Base-by-base conservation (phyloP, 2,329 filamentous ascomycete species). In the Penicillium sp. region DNA sequence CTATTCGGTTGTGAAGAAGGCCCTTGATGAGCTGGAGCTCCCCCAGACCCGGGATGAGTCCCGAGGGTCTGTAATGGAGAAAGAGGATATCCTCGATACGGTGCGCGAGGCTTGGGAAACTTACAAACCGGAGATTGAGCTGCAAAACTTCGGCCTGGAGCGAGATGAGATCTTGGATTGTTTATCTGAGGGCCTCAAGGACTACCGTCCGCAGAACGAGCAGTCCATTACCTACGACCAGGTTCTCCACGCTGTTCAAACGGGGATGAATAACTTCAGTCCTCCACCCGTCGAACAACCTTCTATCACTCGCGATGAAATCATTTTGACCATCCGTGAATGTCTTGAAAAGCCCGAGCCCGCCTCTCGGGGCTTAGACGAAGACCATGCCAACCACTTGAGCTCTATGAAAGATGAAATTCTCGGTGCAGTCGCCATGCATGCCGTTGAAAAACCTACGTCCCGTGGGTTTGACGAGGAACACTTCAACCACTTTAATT, bases 31-130 rank as follows among this genome's bases (percentile, higher is more conserved):
- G 44, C 61, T 74, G 21, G 72, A 74, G 8, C 76, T 87, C 21
- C 81, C 83, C 55, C 87, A 89, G 60, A 79, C 83, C 4, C 78
- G 84, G 49, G 76, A 78, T 24, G 73, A 79, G 59, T 70, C 78
- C 45, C 75, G 71, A 40, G 77, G 73, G 30, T 75, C 74, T 8
- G 74, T 77, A n/a, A 73, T 90, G 40, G 87, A 85, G 62, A 84
- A 89, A 59, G 90, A 96, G 42, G 90, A 95, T 52, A 90, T 97
- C 29, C 82, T 97, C 2, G 83, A 89, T 23, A 91, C 92, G 3
- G 89, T 97, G 12, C 86, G 87, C 61, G 91, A 96, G 61, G 93
- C 92, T 1, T 96, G 91, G 85, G 93, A 97, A 67, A 90, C 86
- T 47, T 96, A 96, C 74, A 96, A 96, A 73, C 93, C 93, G 1